phyloP scores from a whole-genome alignment of 2,329 filamentous ascomycete genomes.

The Colletotrichum brevisporum region DNA sequence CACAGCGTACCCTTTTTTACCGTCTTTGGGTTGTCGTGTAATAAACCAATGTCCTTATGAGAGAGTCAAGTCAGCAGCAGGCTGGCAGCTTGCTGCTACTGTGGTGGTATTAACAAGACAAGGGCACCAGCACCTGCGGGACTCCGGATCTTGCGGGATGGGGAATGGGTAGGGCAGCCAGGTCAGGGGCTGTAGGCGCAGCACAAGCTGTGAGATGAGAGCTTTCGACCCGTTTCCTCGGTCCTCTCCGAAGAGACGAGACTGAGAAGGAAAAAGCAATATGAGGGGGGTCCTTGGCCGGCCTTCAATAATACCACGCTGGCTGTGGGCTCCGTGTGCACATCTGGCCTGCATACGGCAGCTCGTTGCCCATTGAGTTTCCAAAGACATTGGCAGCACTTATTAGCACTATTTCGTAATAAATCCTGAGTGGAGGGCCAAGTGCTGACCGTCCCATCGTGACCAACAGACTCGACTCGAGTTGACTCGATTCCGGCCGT shows the following conservation, averaged over 20 bases:
- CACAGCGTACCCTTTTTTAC: not conserved
- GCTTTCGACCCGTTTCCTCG: constrained; percentile 22
- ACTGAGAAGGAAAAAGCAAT: constrained; percentile 27
- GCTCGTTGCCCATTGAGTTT: constrained; percentile 11
- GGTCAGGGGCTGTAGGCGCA: constrained; percentile 33
- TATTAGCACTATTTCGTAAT: constrained; percentile 17
- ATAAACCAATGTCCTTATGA: not conserved
- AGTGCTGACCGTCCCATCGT: constrained; percentile 8
- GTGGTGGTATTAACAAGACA: not conserved
- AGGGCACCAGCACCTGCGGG: constrained; percentile 1
- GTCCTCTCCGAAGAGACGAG: constrained; percentile 24
- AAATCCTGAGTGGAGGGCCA: not conserved
- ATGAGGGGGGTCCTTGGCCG: constrained; percentile 8
- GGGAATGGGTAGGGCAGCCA: constrained; percentile 22
- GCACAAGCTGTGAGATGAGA: constrained; percentile 5
- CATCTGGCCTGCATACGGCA: constrained; percentile 29
- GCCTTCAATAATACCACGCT: constrained; percentile 34
- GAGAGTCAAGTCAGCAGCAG: not conserved
- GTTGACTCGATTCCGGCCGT: not conserved
- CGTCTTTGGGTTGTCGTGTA: not conserved
- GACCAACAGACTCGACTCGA: constrained; percentile 3
- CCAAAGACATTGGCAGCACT: constrained; percentile 10
- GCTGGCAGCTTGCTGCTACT: not conserved
- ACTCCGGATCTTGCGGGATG: constrained; percentile 31
- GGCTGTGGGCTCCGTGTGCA: constrained; percentile 27